phyloP scores from a whole-genome alignment of 148 eudicot species.

The Vaccinium myrtillus region DNA sequence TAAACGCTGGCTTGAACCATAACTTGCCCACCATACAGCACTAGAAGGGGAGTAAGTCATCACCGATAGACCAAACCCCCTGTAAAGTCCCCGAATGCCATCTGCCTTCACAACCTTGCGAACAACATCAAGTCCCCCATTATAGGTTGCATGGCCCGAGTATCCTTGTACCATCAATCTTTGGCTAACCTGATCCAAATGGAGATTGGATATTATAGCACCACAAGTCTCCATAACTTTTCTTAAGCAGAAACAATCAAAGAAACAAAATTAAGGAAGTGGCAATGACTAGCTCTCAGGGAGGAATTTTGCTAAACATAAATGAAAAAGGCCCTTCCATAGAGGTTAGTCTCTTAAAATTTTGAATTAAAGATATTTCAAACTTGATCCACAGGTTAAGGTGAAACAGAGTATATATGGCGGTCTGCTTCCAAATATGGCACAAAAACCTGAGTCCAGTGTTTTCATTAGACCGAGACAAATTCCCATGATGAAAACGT shows the following conservation, averaged over 20 bases:
- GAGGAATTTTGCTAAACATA: neutral
- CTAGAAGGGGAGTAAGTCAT: slow-evolving; percentile 93
- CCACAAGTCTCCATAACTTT: neutral
- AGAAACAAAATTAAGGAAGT: neutral
- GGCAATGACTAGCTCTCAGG: neutral
- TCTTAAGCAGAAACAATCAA: neutral
- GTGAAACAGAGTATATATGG: neutral
- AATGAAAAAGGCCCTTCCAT: neutral
- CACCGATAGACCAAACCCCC: slow-evolving; percentile 94
- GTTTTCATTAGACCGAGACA: neutral
- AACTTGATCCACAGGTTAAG: neutral
- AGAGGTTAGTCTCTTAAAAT: neutral
- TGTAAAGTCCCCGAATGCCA: slow-evolving; percentile 86
- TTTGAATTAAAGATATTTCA: neutral
- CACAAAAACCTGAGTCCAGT: neutral
- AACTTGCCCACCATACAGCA: slow-evolving; percentile 99
- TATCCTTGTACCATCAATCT: slow-evolving; percentile 99
- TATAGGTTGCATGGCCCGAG: slow-evolving; percentile 85
- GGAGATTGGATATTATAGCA: slow-evolving; percentile 3
- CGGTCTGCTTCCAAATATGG: neutral
- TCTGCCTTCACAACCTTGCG: slow-evolving; percentile 80
- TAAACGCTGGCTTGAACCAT: slow-evolving; percentile 97
- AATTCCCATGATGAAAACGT: neutral
- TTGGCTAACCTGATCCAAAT: slow-evolving; percentile 73
- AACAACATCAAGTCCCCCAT: slow-evolving; percentile 89